A percentile compares a stretch with the other conserved stretches of the same genome.
phyloP scores from a whole-genome alignment of 805 yeast genomes.

The Kodamaea restingae region DNA sequence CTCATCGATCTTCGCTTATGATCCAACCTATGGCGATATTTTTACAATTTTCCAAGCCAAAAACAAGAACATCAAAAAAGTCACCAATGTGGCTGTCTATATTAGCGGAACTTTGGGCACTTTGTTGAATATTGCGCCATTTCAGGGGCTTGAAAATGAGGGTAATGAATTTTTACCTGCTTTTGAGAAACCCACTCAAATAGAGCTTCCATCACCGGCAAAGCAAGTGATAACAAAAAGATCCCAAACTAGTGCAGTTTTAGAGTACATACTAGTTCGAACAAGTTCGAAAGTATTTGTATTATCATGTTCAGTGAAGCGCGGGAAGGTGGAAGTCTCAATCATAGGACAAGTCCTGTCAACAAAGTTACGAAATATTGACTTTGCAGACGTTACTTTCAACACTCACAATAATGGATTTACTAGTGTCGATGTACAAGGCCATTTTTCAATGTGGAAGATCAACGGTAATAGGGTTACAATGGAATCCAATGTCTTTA shows the following conservation, averaged over 20 bases:
- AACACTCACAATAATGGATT: constrained; percentile 36
- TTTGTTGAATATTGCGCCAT: constrained; percentile 22
- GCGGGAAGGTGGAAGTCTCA: constrained; percentile 3
- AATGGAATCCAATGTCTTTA: background rate
- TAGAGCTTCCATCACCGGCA: constrained; percentile 29
- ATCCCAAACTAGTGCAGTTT: constrained; percentile 15
- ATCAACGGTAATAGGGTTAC: constrained; percentile 9
- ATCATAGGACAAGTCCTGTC: constrained; percentile 19
- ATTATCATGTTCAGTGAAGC: constrained; percentile 19
- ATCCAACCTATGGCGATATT: constrained; percentile 32
- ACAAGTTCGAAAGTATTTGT: constrained; percentile 33
- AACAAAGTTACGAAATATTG: constrained; percentile 23
- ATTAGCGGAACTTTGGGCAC: constrained; percentile 31
- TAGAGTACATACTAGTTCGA: constrained; percentile 34
- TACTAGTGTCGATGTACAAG: constrained; percentile 44
- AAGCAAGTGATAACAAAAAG: constrained; percentile 36
- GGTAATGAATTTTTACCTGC: background rate
- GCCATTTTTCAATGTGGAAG: constrained; percentile 46
- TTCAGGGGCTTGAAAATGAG: background rate
- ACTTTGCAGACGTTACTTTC: constrained; percentile 44
- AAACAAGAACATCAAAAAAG: constrained; percentile 4
- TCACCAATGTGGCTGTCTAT: constrained; percentile 19
- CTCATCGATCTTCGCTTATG: constrained; percentile 24
- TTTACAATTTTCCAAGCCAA: constrained; percentile 18
- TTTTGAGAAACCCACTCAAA: constrained; percentile 14